These are phyloP conservation scores for Candida anglica DNA, from an alignment of 805 yeast genomes.

Conservation along the genomic window DNA sequence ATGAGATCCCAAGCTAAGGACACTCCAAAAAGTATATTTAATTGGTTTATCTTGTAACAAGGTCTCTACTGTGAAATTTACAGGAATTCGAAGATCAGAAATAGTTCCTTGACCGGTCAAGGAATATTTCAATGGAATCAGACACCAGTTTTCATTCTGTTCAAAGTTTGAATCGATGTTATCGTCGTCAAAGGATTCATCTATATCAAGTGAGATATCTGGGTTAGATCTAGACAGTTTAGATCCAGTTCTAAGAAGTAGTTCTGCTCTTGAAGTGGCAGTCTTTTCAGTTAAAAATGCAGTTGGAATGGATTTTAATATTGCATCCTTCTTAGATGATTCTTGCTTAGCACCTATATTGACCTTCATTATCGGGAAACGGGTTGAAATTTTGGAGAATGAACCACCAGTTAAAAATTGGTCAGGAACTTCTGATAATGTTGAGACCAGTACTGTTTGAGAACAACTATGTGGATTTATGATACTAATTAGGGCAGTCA, in stretches of 20 bases:
- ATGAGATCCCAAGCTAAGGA: not conserved
- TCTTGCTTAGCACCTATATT: constrained; percentile 3
- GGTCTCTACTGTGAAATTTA: constrained; percentile 19
- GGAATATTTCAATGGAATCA: constrained; percentile 23
- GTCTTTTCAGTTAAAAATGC: constrained; percentile 25
- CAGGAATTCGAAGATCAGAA: constrained; percentile 19
- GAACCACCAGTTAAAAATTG: constrained; percentile 6
- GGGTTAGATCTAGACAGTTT: no score
- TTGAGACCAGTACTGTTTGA: constrained; percentile 18
- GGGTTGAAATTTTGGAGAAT: constrained; percentile 10
- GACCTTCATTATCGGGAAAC: no score
- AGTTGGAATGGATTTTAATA: constrained; percentile 33
- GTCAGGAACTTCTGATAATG: constrained; percentile 15
- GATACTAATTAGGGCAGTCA: constrained; percentile 22
- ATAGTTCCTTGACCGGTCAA: not conserved
- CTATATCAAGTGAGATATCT: constrained; percentile 10
- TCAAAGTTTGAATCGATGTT: constrained; percentile 10
- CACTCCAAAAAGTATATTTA: constrained; percentile 1
- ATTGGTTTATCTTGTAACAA: not conserved
- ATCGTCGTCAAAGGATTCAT: constrained; percentile 11
- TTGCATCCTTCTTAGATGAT: constrained; percentile 12
- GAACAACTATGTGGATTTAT: constrained; percentile 26
- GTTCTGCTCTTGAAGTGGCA: constrained; percentile 26
- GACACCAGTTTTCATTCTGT: constrained; percentile 30
- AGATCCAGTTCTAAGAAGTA: constrained; percentile 21